Evolutionary conservation across 2,329 filamentous ascomycete species (phyloP).

Genomic region (Penicillium sclerotiorum): DNA sequence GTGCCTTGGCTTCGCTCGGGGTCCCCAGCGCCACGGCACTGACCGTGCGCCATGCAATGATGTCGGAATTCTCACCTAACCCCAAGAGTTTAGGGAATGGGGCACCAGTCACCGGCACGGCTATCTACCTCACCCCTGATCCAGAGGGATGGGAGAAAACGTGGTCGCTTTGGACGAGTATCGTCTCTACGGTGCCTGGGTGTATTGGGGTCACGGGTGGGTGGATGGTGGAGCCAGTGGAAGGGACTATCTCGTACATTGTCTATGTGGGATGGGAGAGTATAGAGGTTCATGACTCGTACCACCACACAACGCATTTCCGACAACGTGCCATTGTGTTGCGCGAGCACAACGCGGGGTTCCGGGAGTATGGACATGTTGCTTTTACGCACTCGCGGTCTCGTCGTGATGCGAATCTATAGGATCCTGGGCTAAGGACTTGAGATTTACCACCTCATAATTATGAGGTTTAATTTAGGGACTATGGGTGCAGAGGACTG

Average conservation of each 20-base stretch:
- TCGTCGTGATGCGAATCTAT: constrained; percentile 15
- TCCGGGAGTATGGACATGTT: constrained; percentile 38
- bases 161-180: constrained; percentile 30
- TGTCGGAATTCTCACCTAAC: constrained; percentile 29
- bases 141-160: constrained; percentile 24
- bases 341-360: constrained; percentile 31
- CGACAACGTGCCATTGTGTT: constrained; percentile 30
- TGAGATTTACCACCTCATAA: too few relatives aligned
- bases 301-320: constrained; percentile 40
- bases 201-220: constrained; percentile 39
- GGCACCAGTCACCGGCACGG: constrained; percentile 34
- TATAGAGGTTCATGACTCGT: constrained; percentile 36
- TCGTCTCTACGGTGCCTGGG: constrained; percentile 30
- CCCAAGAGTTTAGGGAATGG: constrained; percentile 22
- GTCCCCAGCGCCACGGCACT: constrained; percentile 22
- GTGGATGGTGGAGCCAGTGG: constrained; percentile 34
- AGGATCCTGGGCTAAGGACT: background rate
- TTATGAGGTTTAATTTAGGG: too few relatives aligned
- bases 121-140: constrained; percentile 32
- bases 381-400: constrained; percentile 25
- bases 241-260: constrained; percentile 32
- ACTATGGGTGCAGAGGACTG: too few relatives aligned
- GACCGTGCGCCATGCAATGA: constrained; percentile 22
- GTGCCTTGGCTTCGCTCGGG: constrained; percentile 9
- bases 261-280: constrained; percentile 42